A percentile compares a stretch with the other conserved stretches of the same genome.
phyloP scores from a whole-genome alignment of 129 eudicot genomes.

The Flaveria brownii region DNA sequence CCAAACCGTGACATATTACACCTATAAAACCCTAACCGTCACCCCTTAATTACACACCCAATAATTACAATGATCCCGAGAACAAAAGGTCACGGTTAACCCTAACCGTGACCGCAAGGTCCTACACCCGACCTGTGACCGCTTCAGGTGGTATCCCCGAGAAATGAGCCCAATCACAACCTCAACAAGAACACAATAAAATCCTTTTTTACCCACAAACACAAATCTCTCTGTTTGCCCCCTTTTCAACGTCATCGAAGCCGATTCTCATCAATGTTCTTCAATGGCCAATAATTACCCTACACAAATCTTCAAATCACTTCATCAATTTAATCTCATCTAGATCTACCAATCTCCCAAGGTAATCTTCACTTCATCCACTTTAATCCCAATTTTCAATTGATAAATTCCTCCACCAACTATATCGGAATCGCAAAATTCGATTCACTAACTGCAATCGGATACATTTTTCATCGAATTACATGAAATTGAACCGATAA shows the following conservation, averaged over 20 bases:
- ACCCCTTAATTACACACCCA: no score
- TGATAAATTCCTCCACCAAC: no score
- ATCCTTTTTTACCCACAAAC: slow-evolving; percentile 19
- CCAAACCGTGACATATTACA: no score
- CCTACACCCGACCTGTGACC: no score
- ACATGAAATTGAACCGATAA: not conserved
- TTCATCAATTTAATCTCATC: not conserved
- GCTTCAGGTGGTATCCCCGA: no score
- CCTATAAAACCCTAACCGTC: no score
- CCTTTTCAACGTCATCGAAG: slow-evolving; percentile 20
- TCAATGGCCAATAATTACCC: slow-evolving; percentile 25
- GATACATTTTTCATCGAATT: not conserved
- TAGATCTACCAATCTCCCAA: not conserved
- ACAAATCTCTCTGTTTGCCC: slow-evolving; percentile 24
- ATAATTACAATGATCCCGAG: no score
- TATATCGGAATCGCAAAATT: not conserved
- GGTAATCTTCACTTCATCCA: slow-evolving; percentile 15
- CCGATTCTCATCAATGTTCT: slow-evolving; percentile 31
- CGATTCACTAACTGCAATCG: not conserved
- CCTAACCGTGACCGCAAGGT: no score
- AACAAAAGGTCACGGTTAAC: no score
- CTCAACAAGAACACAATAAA: slow-evolving; percentile 17
- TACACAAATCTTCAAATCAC: not conserved
- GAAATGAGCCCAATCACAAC: not conserved
- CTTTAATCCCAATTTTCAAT: not conserved